Evolutionary conservation across 169 alveolate genomes (phyloP), one percentile per base, ranked within the genome.

Genomic region (Sarcocystis neurona): DNA sequence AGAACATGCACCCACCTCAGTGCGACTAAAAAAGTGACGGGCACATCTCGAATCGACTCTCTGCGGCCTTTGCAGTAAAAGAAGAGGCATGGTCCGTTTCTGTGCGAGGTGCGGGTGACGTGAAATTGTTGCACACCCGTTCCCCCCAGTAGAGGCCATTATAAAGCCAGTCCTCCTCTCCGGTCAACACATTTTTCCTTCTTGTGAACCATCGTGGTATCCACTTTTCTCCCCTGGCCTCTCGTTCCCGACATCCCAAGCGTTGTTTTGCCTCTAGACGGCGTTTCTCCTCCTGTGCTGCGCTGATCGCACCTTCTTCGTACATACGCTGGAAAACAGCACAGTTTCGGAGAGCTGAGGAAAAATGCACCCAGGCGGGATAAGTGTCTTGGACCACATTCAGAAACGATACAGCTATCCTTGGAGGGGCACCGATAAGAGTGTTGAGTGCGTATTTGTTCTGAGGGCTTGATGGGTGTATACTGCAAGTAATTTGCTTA

Each of bases 201-300:
- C 46, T 72, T 0, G 37, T 56, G 43, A 72, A 72, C 82, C 82
- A 72, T 20, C 37, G 82, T 37, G 82, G 82, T 39, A 18, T 30
- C 82, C 82, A 72, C 5, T 48, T 32, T 72, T 30, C 41, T 44
- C 41, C 82, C 58, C 82, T 56, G 50, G 39, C 82, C 32, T 72
- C n/a, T 56, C 10, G 10, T 39, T 30, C 23, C 46, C 82, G 82
- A 10, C 39, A 27, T 10, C 75, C 70, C 10, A 34, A 30, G 30
- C 99, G 89, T 92, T 98, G 98, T 84, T 94, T 96, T 72, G 97
- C 99, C 93, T 98, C 99, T 27, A 97, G 93, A 77, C 98, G 93
- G 66, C 94, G 96, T 93, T 98, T 98, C 87, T 96, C 98, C 88
- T 74, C 90, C 60, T 92, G 93, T 23, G 99, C 99, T 44, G 91